A percentile compares a stretch with the other conserved stretches of the same genome.
Conservation (phyloP, 1,284 basidiomycete genomes). For the Boletus hoseneyae region DNA sequence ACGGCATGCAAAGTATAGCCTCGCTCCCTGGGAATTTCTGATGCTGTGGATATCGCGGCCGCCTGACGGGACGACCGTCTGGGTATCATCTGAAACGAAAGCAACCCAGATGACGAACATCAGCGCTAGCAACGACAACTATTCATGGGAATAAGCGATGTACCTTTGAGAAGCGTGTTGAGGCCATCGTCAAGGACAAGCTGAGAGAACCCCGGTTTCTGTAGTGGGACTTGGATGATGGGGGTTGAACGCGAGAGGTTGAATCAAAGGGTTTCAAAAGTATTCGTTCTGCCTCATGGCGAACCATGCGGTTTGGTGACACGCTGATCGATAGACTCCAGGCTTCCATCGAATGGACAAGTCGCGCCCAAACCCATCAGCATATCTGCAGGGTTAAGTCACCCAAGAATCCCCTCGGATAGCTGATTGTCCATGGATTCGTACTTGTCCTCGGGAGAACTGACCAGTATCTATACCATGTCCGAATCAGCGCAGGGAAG, state of each 20-base stretch:
- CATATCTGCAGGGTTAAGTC: conserved; percentile 8
- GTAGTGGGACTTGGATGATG: conserved; percentile 7
- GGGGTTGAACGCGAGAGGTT: conserved; percentile 5
- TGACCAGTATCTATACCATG: neutral
- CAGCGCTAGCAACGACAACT: neutral
- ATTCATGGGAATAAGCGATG: neutral
- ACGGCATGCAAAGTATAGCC: neutral
- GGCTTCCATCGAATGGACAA: neutral
- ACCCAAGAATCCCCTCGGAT: conserved; percentile 8
- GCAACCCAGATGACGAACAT: conserved; percentile 3
- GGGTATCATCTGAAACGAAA: conserved; percentile 12
- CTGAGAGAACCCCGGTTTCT: neutral
- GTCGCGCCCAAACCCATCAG: neutral
- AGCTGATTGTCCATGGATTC: conserved; percentile 3
- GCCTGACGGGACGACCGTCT: conserved; percentile 4
- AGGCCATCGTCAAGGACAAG: neutral
- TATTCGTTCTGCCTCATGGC: conserved; percentile 24
- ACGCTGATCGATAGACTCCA: conserved; percentile 13
- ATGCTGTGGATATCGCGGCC: neutral
- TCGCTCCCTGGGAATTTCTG: neutral
- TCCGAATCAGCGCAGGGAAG: conserved; percentile 4
- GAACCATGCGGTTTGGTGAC: conserved; percentile 20
- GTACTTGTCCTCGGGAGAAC: conserved; percentile 8
- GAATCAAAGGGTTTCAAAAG: conserved; percentile 5
- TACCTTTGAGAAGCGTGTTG: conserved; percentile 11